Evolutionary conservation across 805 yeast genomes (phyloP).

Genomic region (Millerago galiae): DNA sequence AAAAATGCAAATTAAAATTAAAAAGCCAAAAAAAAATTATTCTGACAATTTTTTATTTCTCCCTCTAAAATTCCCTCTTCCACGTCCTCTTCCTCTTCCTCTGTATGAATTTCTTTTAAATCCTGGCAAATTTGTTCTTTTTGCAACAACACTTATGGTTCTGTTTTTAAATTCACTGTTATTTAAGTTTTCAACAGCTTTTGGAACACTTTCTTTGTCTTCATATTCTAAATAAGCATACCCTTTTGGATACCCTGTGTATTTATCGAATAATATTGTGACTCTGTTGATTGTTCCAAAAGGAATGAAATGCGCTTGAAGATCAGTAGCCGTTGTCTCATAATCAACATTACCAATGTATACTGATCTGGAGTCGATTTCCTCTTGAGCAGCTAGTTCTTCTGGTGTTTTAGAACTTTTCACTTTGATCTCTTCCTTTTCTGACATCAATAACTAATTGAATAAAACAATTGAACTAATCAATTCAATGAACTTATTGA

Average conservation of each 20-base stretch:
- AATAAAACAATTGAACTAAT: too few species aligned
- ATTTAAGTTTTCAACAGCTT: conserved; percentile 39
- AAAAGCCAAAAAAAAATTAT: not conserved
- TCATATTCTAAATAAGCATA: conserved; percentile 61
- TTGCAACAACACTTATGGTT: conserved; percentile 39
- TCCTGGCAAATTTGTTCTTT: conserved; percentile 52
- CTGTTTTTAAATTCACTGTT: conserved; percentile 40
- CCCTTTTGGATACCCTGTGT: conserved; percentile 45
- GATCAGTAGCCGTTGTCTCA: conserved; percentile 41
- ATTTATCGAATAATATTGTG: conserved; percentile 42
- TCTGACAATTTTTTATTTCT: too few species aligned
- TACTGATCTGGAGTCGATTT: conserved; percentile 45
- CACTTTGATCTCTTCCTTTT: not conserved
- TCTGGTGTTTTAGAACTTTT: conserved; percentile 21
- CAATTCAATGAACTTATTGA: too few species aligned
- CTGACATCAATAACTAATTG: too few species aligned
- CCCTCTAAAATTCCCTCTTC: not conserved
- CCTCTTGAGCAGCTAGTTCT: conserved; percentile 31
- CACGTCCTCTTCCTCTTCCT: conserved; percentile 18
- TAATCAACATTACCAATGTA: conserved; percentile 48
- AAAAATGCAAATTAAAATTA: not conserved
- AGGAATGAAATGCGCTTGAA: conserved; percentile 39
- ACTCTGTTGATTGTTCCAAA: conserved; percentile 45
- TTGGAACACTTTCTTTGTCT: conserved; percentile 31
- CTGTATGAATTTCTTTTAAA: conserved; percentile 25